Base-by-base conservation (phyloP, 768 basidiomycete genomes). In the Boletus sensibilis region DNA sequence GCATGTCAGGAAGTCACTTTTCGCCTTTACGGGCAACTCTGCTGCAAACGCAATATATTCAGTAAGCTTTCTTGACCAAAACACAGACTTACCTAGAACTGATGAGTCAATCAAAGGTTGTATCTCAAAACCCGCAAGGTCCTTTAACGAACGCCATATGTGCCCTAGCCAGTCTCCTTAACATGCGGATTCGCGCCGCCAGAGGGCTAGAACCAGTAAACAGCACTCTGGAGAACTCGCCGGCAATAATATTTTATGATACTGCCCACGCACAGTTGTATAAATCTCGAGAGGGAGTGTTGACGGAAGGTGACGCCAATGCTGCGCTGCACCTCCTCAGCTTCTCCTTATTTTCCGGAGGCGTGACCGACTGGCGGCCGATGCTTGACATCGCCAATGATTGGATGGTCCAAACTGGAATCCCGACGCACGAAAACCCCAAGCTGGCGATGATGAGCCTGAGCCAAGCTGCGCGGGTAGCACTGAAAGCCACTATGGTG, bases 271-370 rank as follows among this genome's bases (percentile, higher is more conserved):
- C 80, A 60, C 84, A 85, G 65, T 75, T 91, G 45, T 75, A 81
- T 53, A 84, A 81, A 65, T 79, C 81, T 52, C 71, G 79, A 56
- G 77, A 77, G 35, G 82, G 81, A 12, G 68, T 74, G 27, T 82
- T 86, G 73, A 76, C 75, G 40, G 88, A 88, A 55, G 77, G 77
- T 46, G 89, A 92, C 62, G 92, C 88, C 11, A 78, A 87, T 60
- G 90, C 92, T 5, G 89, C 92, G 5, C 67, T 91, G 41, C 89
- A 90, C 69, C 81, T 94, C 58, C 78, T 91, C 56, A 83, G 80
- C 64, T 90, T 85, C 70, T 87, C 86, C 42, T 77, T 88, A 56
- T 74, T 92, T 67, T 85, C 83, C 2, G 87, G 87, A 51, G 84
- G 88, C 35, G 72, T 76, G 50, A 81, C 78, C 18, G 82, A 86